A percentile compares a stretch with the other conserved stretches of the same genome.
phyloP scores from a whole-genome alignment of 345 rosid species.

The Populus davidiana region DNA sequence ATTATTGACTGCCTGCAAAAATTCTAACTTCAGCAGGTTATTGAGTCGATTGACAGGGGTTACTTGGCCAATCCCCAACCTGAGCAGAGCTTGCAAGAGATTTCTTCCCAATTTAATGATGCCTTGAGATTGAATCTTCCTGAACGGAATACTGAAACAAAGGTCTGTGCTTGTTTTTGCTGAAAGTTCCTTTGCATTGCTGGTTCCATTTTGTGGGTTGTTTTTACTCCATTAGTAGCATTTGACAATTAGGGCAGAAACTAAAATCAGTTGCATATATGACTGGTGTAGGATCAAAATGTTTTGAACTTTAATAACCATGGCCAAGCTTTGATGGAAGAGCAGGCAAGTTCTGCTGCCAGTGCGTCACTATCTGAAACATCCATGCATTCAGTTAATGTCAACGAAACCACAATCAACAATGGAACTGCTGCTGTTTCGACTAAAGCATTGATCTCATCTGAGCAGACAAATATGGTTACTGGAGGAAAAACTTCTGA shows the following conservation, averaged over 20 bases:
- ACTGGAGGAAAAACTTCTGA: conserved; percentile 47
- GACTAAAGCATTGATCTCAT: conserved; percentile 41
- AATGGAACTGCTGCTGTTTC: conserved; percentile 31
- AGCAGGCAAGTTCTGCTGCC: conserved; percentile 43
- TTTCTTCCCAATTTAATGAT: conserved; percentile 69
- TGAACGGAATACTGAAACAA: conserved; percentile 47
- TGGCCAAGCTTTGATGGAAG: conserved; percentile 48
- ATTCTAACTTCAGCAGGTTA: conserved; percentile 42
- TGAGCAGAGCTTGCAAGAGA: conserved; percentile 55
- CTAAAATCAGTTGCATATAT: conserved; percentile 17
- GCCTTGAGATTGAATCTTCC: conserved; percentile 44
- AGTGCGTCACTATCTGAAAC: conserved; percentile 38
- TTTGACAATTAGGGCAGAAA: conserved; percentile 4
- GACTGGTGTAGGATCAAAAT: conserved; percentile 46
- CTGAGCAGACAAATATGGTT: conserved; percentile 32
- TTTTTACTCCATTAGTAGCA: neutral
- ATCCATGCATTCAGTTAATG: conserved; percentile 32
- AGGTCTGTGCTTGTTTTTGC: conserved; percentile 43
- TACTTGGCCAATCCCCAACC: conserved; percentile 39
- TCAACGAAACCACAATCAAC: conserved; percentile 27
- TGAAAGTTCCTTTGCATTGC: conserved; percentile 7
- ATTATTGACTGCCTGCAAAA: conserved; percentile 1
- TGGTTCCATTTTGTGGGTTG: conserved; percentile 5
- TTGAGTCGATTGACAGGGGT: conserved; percentile 49
- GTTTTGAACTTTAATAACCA: conserved; percentile 30